Conservation (phyloP, 257 asterid species). For the Solanum medicagineum region DNA sequence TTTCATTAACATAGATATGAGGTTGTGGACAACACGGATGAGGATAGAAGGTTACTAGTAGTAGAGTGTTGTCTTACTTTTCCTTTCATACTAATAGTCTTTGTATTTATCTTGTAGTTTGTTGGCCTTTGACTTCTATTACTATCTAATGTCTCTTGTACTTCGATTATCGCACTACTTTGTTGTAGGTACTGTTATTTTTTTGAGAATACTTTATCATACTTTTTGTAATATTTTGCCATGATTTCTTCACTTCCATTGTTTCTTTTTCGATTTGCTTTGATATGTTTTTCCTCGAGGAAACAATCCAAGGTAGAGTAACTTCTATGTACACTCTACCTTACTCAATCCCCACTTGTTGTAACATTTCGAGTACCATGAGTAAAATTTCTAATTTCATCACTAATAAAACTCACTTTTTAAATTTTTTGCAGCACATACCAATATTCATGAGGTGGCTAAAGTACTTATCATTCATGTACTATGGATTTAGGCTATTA, state of each 20-base stretch:
- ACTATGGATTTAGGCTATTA: slow-evolving; percentile 82
- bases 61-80: neutral
- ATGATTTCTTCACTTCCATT: neutral
- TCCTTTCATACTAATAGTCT: neutral
- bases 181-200: neutral
- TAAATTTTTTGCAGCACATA: slow-evolving; percentile 45
- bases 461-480: slow-evolving; percentile 78
- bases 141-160: neutral
- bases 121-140: neutral
- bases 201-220: neutral
- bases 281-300: too few relatives aligned
- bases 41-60: neutral
- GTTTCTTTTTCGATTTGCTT: too few relatives aligned
- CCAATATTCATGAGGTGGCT: slow-evolving; percentile 86
- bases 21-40: neutral
- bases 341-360: fast-evolving
- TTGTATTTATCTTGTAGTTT: neutral
- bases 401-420: too few relatives aligned
- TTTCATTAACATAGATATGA: neutral
- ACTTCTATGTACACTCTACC: neutral
- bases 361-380: fast-evolving
- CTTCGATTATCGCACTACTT: neutral
- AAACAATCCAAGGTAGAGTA: neutral
- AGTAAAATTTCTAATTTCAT: neutral
- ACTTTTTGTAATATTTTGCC: neutral